Conservation (phyloP, 208 protist genomes). For the Crithidia thermophila region DNA sequence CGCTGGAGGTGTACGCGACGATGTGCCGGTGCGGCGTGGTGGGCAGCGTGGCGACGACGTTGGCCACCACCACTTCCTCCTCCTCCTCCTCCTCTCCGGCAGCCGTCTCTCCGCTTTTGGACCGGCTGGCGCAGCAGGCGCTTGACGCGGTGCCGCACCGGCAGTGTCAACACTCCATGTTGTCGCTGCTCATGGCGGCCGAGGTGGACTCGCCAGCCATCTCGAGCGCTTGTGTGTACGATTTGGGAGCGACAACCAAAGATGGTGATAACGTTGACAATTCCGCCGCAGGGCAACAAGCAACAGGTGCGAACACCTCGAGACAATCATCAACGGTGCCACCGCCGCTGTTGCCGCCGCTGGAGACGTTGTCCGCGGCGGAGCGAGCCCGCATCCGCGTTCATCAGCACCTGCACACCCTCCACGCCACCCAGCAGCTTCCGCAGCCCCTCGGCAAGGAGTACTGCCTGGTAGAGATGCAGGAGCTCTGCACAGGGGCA, state of each 20-base stretch:
- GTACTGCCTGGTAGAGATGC: slow-evolving; percentile 66
- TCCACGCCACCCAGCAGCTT: slow-evolving; percentile 49
- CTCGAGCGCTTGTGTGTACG: neutral
- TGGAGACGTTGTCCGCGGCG: slow-evolving; percentile 26
- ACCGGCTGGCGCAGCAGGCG: slow-evolving; percentile 26
- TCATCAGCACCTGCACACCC: slow-evolving; percentile 53
- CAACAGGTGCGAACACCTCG: neutral
- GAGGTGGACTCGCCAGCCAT: slow-evolving; percentile 8
- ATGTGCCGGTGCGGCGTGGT: slow-evolving; percentile 40
- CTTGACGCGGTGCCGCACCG: slow-evolving; percentile 21
- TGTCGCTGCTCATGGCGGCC: slow-evolving; percentile 31
- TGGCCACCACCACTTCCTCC: neutral
- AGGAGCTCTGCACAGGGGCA: slow-evolving; percentile 12
- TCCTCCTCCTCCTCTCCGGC: neutral
- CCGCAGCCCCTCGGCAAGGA: slow-evolving; percentile 52
- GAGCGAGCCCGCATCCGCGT: slow-evolving; percentile 65
- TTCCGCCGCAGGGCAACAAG: no score
- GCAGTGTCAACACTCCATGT: slow-evolving; percentile 8
- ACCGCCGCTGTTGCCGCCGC: neutral
- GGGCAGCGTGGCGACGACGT: slow-evolving; percentile 25
- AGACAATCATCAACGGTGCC: neutral
- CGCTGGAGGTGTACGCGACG: slow-evolving; percentile 54
- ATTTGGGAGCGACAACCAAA: neutral
- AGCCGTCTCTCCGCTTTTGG: slow-evolving; percentile 4
- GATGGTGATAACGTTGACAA: neutral